A percentile compares a stretch with the other conserved stretches of the same genome.
Evolutionary conservation across 2,329 filamentous ascomycete species (phyloP).

Genomic region (Acephala macrosclerotiorum): DNA sequence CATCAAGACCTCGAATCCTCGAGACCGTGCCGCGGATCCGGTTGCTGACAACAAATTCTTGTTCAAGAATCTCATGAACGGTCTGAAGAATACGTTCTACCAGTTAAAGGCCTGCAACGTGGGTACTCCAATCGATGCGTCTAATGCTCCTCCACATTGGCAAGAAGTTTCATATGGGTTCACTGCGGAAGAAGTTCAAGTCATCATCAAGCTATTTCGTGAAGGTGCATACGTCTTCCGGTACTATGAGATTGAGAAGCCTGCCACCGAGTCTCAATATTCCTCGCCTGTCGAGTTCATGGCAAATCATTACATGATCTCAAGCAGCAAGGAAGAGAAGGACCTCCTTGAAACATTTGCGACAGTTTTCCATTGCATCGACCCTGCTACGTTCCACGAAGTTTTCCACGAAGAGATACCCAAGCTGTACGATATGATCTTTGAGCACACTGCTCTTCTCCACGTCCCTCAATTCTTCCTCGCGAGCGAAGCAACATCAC

Average conservation of each 20-base stretch:
- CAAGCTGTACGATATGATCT: constrained; percentile 96
- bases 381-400: constrained; percentile 97
- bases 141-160: constrained; percentile 88
- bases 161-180: constrained; percentile 95
- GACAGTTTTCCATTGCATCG: constrained; percentile 97
- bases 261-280: constrained; percentile 74
- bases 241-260: constrained; percentile 92
- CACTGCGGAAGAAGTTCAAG: constrained; percentile 94
- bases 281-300: constrained; percentile 89
- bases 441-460: constrained; percentile 91
- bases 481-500: constrained; percentile 97
- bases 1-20: constrained; percentile 92
- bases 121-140: constrained; percentile 72
- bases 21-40: constrained; percentile 87
- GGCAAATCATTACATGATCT: constrained; percentile 93
- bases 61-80: constrained; percentile 95
- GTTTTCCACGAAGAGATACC: constrained; percentile 98
- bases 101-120: constrained; percentile 92
- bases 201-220: constrained; percentile 96
- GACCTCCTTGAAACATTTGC: constrained; percentile 97
- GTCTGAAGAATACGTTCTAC: constrained; percentile 95
- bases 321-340: constrained; percentile 95
- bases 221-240: constrained; percentile 96
- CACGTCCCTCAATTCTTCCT: constrained; percentile 98
- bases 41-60: constrained; percentile 97